Percentiles rank a stretch among this genome's conserved stretches.
Conservation (phyloP, 2,329 filamentous ascomycete species). For the Plectosphaerella cucumerina region DNA sequence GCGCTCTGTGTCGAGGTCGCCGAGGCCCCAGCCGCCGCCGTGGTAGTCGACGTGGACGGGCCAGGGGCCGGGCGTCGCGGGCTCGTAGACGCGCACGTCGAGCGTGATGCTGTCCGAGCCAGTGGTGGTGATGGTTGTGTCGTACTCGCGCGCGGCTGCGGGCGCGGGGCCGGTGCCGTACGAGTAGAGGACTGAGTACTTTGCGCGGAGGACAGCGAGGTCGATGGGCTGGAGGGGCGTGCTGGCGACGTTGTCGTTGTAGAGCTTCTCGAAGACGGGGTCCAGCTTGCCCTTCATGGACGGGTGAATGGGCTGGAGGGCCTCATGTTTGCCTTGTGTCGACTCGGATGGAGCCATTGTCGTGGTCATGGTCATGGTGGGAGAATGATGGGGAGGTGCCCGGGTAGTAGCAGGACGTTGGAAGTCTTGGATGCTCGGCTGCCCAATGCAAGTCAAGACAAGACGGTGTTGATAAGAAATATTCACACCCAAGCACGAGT, state of each 20-base stretch:
- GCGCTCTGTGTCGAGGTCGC: conserved; percentile 44
- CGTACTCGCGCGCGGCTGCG: conserved; percentile 33
- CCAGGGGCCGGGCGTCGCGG: conserved; percentile 32
- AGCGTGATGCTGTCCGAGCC: conserved; percentile 23
- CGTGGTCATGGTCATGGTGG: neutral
- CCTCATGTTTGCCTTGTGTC: conserved; percentile 28
- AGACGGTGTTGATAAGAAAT: too few relatives aligned
- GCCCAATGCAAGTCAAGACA: too few relatives aligned
- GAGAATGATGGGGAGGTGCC: neutral
- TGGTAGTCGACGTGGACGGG: conserved; percentile 46
- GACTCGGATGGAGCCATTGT: neutral
- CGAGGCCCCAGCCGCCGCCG: conserved; percentile 45
- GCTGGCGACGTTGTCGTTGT: conserved; percentile 39
- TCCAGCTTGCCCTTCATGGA: conserved; percentile 41
- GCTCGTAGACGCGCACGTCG: conserved; percentile 39
- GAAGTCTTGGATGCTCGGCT: too few relatives aligned
- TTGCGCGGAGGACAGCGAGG: conserved; percentile 28
- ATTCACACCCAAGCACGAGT: too few relatives aligned
- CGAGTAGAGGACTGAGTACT: conserved; percentile 39
- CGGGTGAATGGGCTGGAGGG: conserved; percentile 43
- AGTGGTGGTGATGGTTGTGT: conserved; percentile 24
- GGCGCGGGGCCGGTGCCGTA: conserved; percentile 38
- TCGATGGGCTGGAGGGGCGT: conserved; percentile 34
- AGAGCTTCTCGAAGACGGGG: conserved; percentile 41
- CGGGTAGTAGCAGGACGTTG: too few relatives aligned